Evolutionary conservation across 2,329 filamentous ascomycete species (phyloP).

Genomic region (Sporothrix curviconia): DNA sequence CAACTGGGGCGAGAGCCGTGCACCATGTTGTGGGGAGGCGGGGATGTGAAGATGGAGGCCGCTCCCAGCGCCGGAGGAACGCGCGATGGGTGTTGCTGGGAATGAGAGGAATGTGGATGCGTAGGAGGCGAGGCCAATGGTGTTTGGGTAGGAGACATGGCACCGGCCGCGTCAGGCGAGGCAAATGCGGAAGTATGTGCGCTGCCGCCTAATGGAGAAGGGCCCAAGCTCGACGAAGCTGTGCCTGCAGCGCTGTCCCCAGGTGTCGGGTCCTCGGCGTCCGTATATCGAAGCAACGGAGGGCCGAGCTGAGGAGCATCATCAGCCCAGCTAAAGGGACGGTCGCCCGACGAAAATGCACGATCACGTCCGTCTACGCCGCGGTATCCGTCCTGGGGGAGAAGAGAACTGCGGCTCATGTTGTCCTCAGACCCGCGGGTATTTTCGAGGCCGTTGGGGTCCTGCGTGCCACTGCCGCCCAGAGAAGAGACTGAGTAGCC

Average conservation of each 20-base stretch:
- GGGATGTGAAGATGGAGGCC: constrained; percentile 42
- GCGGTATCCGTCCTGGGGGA: constrained; percentile 7
- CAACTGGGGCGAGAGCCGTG: constrained; percentile 33
- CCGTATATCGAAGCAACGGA: not conserved
- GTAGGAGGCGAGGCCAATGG: not conserved
- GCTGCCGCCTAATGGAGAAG: not conserved
- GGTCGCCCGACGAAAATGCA: constrained; percentile 42
- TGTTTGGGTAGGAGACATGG: not conserved
- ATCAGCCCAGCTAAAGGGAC: constrained; percentile 24
- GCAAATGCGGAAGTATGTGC: not conserved
- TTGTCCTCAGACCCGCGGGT: not conserved
- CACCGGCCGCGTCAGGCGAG: not conserved
- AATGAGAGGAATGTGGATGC: not conserved
- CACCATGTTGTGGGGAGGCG: not conserved
- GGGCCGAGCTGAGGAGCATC: constrained; percentile 1
- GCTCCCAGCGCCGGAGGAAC: not conserved
- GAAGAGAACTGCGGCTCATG: constrained; percentile 19
- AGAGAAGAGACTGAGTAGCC: constrained; percentile 24
- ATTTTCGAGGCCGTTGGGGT: not conserved
- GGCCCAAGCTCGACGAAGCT: not conserved
- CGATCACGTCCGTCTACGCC: constrained; percentile 28
- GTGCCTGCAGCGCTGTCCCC: not conserved
- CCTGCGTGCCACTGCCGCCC: constrained; percentile 20
- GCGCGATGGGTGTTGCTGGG: not conserved
- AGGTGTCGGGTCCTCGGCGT: not conserved